A percentile compares a stretch with the other conserved stretches of the same genome.
Conservation (phyloP, 352 stramenopile species). For the Pythium sp. region DNA sequence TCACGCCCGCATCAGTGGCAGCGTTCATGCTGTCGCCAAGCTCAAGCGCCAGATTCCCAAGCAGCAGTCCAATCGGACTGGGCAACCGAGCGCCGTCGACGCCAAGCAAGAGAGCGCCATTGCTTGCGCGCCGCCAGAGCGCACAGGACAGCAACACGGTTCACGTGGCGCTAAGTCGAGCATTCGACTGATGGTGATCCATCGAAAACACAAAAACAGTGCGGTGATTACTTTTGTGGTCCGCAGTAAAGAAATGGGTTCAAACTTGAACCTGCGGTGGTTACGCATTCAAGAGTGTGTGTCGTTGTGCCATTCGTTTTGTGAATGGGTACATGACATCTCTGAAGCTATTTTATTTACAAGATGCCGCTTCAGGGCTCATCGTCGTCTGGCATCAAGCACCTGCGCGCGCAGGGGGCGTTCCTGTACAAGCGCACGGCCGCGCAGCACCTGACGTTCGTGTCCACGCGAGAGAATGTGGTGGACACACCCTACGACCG, state of each 20-base stretch:
- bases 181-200: not conserved
- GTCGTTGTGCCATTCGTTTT: slow-evolving; percentile 6
- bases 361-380: not conserved
- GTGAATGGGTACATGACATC: not conserved
- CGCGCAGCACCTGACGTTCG: slow-evolving; percentile 53
- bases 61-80: not conserved
- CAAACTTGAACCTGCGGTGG: not conserved
- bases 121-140: not conserved
- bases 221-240: slow-evolving; percentile 3
- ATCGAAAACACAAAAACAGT: not conserved
- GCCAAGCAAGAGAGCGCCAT: slow-evolving; percentile 6
- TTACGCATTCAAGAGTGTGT: slow-evolving; percentile 5
- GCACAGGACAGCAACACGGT: slow-evolving; percentile 4
- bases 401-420: slow-evolving; percentile 52
- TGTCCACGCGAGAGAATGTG: slow-evolving; percentile 49
- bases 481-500: slow-evolving; percentile 54
- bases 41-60: not conserved
- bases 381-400: slow-evolving; percentile 34
- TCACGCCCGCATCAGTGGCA: slow-evolving; percentile 11
- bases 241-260: not conserved
- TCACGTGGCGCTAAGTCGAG: not conserved
- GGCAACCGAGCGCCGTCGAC: not conserved
- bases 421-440: slow-evolving; percentile 68
- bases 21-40: not conserved
- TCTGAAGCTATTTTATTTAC: not conserved